Evolutionary conservation across 2,329 filamentous ascomycete species (phyloP).

Genomic region (Trichoderma sp.): DNA sequence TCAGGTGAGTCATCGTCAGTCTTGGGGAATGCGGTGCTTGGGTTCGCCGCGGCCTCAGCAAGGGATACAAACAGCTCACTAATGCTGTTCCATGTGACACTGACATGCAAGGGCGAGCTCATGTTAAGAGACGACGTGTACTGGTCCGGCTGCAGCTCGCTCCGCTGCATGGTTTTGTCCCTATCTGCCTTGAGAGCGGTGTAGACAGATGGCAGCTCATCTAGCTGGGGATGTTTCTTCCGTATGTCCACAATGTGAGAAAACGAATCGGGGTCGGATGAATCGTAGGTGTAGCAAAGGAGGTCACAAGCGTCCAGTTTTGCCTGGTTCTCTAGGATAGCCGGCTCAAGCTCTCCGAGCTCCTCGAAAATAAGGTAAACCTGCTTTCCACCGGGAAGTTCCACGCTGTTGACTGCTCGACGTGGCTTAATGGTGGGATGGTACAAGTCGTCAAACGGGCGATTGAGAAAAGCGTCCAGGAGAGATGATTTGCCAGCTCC

Average conservation of each 20-base stretch:
- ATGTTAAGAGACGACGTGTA: slow-evolving; percentile 86
- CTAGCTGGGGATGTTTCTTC: slow-evolving; percentile 76
- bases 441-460: slow-evolving; percentile 81
- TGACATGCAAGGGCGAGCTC: slow-evolving; percentile 90
- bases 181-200: slow-evolving; percentile 92
- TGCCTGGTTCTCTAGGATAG: slow-evolving; percentile 86
- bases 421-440: slow-evolving; percentile 94
- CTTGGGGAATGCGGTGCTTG: slow-evolving; percentile 85
- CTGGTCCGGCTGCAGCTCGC: slow-evolving; percentile 86
- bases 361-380: slow-evolving; percentile 96
- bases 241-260: slow-evolving; percentile 84
- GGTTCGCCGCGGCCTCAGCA: slow-evolving; percentile 89
- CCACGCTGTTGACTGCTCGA: slow-evolving; percentile 92
- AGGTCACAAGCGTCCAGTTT: slow-evolving; percentile 93
- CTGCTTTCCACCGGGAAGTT: slow-evolving; percentile 93
- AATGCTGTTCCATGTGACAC: slow-evolving; percentile 91
- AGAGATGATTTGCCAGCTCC: slow-evolving; percentile 89
- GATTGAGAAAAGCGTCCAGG: slow-evolving; percentile 86
- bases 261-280: slow-evolving; percentile 94
- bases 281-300: slow-evolving; percentile 95
- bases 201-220: slow-evolving; percentile 88
- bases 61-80: slow-evolving; percentile 90
- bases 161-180: slow-evolving; percentile 95
- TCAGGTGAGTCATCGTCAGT: slow-evolving; percentile 84
- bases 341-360: slow-evolving; percentile 91